Evolutionary conservation across 2,329 filamentous ascomycete genomes (phyloP), one percentile per base, ranked within the genome.

Genomic region (Ceratocystis huliohia): DNA sequence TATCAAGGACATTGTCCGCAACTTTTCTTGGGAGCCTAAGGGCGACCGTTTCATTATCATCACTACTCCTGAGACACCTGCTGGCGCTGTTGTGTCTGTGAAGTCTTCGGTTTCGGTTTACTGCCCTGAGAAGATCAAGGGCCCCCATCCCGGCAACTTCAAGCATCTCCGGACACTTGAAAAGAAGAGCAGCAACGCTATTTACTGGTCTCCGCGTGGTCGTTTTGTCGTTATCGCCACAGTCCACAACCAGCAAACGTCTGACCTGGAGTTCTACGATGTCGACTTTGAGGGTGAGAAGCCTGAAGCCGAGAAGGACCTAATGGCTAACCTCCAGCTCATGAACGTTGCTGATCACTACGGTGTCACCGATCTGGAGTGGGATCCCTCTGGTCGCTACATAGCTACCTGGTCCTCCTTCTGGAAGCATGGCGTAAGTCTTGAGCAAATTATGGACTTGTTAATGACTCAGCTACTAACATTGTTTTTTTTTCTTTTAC

Each of bases 131-230:
- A 97, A 96, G 81, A 80, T 84, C 73, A 99, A 97, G 84, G 90
- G 83, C 33, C 75, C 84, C 64, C 82, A 83, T 28, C 81, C 89
- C 44, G 94, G 94, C 70, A 96, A 96, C 82, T 99, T 97, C 84
- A 95, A 93, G 81, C 90, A 95, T 75, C 87, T 97, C 71, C 87
- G 91, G 70, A 97, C 92, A 7, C 82, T 96, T 66, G 94, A 99
- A 73, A 97, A 97, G 86, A 97, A 97, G 86, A 97, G 95, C 79
- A 96, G 89, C 84, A 99, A 99, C 74, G 92, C 90, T 70, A 99
- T 99, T 74, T 97, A 97, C 85, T 99, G 94, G 94, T 96, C 91
- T 22, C 94, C 94, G 28, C 90, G 88, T 76, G 94, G 94, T 65
- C 88, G 94, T 62, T 99, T 99, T 73, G 93, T 97, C 46, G 87